Percentiles rank a stretch among this genome's conserved stretches.
Conservation (phyloP, 1,284 basidiomycete genomes). For the Ceratobasidium sp. region DNA sequence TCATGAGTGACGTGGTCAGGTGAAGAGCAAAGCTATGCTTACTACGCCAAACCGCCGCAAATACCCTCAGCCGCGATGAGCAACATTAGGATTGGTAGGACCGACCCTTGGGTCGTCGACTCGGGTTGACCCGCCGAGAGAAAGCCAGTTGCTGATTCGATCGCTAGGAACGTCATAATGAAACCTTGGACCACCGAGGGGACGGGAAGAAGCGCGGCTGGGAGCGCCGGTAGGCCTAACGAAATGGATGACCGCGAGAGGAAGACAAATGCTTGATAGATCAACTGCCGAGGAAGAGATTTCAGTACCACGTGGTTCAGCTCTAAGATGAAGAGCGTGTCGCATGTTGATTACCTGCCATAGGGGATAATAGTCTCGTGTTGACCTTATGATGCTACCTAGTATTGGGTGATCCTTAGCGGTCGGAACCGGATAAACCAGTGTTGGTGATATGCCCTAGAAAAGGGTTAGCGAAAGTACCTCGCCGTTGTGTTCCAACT, state of each 20-base stretch:
- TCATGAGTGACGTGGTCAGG: neutral
- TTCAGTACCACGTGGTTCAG: constrained; percentile 53
- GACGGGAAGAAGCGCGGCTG: constrained; percentile 74
- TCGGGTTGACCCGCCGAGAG: constrained; percentile 65
- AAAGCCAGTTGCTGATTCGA: constrained; percentile 78
- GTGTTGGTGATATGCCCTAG: constrained; percentile 89
- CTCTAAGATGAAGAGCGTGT: neutral
- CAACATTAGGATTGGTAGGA: constrained; percentile 74
- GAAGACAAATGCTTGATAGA: constrained; percentile 95
- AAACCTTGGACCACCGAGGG: constrained; percentile 79
- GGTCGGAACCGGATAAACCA: constrained; percentile 89
- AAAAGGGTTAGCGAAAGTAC: constrained; percentile 15
- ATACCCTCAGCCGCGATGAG: constrained; percentile 87
- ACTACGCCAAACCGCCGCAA: constrained; percentile 95
- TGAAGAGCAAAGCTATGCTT: constrained; percentile 56
- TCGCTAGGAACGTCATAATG: constrained; percentile 71
- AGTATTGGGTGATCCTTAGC: constrained; percentile 71
- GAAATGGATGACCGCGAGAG: constrained; percentile 94
- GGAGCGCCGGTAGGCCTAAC: constrained; percentile 87
- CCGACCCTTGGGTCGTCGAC: constrained; percentile 59
- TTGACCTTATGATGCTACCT: constrained; percentile 82
- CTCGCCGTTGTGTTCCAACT: neutral
- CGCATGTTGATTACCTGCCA: constrained; percentile 75
- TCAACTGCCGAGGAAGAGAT: constrained; percentile 64
- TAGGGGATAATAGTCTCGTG: constrained; percentile 95